phyloP scores from a whole-genome alignment of 345 rosid species.

The Salix koriyanagi region DNA sequence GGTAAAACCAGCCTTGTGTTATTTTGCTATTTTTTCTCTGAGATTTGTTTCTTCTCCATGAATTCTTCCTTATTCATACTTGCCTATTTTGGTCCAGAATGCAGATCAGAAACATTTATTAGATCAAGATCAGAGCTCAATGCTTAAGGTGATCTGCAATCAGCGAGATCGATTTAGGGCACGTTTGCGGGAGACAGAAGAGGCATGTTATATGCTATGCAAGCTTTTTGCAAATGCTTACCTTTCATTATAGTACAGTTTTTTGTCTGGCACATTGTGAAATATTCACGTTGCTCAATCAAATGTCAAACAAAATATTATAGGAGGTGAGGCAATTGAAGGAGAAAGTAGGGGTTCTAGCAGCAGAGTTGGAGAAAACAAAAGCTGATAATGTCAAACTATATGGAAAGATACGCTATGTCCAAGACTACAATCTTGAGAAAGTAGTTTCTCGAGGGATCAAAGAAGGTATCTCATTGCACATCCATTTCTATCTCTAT shows the following conservation, averaged over 20 bases:
- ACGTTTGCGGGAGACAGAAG: conserved; percentile 85
- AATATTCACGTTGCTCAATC: background rate
- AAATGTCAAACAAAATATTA: background rate
- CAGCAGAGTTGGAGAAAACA: conserved; percentile 75
- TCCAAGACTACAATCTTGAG: conserved; percentile 89
- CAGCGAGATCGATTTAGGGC: conserved; percentile 90
- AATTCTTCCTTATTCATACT: background rate
- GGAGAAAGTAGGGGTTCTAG: conserved; percentile 70
- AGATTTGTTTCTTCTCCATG: conserved; percentile 2
- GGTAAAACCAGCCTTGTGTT: background rate
- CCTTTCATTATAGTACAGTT: background rate
- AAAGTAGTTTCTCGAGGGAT: conserved; percentile 92
- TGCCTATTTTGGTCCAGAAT: conserved; percentile 40
- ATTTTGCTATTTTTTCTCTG: background rate
- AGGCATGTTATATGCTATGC: conserved; percentile 38
- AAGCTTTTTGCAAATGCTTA: background rate
- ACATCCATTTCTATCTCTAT: background rate
- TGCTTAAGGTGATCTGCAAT: conserved; percentile 96
- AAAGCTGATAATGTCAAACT: conserved; percentile 97
- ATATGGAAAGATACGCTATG: conserved; percentile 93
- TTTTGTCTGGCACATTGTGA: conserved; percentile 4
- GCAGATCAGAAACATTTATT: conserved; percentile 63
- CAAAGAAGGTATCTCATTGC: conserved; percentile 60
- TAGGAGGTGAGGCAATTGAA: conserved; percentile 88
- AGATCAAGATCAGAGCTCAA: conserved; percentile 92